Evolutionary conservation across 2,329 filamentous ascomycete species (phyloP), one percentile per base, ranked within the genome.

Genomic region (Cladophialophora carrionii): DNA sequence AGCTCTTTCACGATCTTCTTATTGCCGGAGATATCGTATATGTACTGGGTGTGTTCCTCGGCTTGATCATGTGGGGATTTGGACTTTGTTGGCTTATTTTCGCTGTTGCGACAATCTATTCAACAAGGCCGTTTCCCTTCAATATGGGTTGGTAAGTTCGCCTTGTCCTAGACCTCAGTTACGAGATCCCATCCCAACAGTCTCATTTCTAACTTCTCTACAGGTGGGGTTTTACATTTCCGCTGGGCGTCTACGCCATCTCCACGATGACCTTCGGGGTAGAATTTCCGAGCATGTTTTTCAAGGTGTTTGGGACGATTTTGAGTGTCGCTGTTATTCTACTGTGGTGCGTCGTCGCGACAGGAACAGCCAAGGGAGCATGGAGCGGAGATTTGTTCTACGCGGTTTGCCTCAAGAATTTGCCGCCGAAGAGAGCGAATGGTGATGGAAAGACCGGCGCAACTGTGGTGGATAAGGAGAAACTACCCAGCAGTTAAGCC

Each of bases 171-270:
- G n/a, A 29, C 17, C 37, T 20, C 37, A n/a, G 5, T 8, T 17
- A 5, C 8, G 37, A n/a, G 6, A 8, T 43, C 37, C 6, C 37
- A n/a, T 43, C 37, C n/a, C 37, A 5, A 17, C 17, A 17, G 37
- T 43, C 37, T n/a, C 4, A 17, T 41, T 41, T 43, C 37, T 43
- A n/a, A 43, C 37, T 1, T 43, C 37, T 43, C 37, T 41, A 43
- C n/a, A 43, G 37, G 37, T 87, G 84, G 84, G 83, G 82, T 2
- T 87, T 87, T 65, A 85, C 81, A 0, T 87, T 87, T 68, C 85
- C 85, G 0, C 71, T 86, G 1, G 85, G 85, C 2, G 85, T 86
- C 0, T 87, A 83, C 72, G 80, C 85, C 0, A 74, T 81, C 8
- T 79, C 75, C 63, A 79, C 78, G 3, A 75, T 76, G 43, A 73